phyloP scores from a whole-genome alignment of 1,284 basidiomycete species.

The Wallemia ichthyophaga region DNA sequence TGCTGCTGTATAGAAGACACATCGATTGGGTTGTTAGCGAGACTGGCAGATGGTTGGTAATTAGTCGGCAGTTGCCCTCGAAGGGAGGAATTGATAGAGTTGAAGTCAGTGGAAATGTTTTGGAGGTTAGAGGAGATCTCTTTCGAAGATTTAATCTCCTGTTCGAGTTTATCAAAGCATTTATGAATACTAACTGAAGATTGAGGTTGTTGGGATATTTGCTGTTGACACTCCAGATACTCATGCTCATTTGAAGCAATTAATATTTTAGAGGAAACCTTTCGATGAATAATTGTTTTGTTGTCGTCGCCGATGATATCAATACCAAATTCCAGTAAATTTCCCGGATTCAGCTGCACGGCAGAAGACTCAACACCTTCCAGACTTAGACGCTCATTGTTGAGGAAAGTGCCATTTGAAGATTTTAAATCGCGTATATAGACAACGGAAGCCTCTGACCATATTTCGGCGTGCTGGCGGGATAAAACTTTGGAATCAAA shows the following conservation, averaged over 20 bases:
- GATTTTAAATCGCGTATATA: constrained; percentile 96
- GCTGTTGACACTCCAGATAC: background rate
- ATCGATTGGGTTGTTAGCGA: background rate
- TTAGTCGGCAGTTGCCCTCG: background rate
- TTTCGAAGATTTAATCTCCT: background rate
- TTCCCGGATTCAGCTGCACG: constrained; percentile 76
- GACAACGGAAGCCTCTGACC: constrained; percentile 74
- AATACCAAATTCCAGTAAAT: constrained; percentile 91
- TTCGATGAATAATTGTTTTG: constrained; percentile 91
- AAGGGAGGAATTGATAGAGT: background rate
- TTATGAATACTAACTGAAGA: background rate
- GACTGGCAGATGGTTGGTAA: no score
- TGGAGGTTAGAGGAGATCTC: background rate
- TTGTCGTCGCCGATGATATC: constrained; percentile 98
- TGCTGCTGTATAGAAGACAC: background rate
- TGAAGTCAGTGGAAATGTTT: background rate
- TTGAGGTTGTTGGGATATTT: background rate
- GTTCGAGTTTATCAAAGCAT: background rate
- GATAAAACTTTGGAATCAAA: constrained; percentile 93
- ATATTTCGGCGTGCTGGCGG: constrained; percentile 88
- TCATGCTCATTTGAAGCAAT: background rate
- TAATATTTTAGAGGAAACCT: constrained; percentile 76
- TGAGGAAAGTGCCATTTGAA: constrained; percentile 95
- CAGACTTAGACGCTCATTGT: constrained; percentile 62
- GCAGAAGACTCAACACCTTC: constrained; percentile 81